These are phyloP conservation scores for Crithidia expoeki DNA, from an alignment of 208 protist species.

Conservation along the genomic window DNA sequence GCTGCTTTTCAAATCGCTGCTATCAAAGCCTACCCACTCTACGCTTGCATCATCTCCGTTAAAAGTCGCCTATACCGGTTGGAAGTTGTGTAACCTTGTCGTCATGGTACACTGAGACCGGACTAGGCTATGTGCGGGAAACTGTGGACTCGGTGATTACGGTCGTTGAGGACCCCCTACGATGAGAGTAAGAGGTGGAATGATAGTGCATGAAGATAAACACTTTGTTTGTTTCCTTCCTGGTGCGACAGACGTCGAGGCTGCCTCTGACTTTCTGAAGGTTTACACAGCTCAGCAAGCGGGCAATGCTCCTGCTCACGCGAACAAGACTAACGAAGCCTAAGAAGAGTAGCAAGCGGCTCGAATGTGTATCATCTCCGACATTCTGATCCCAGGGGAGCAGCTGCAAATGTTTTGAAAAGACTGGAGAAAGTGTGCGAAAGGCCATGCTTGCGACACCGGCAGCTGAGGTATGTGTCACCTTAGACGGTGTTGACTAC, in stretches of 20 bases:
- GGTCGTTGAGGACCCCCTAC: conserved; percentile 40
- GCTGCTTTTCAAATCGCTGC: conserved; percentile 94
- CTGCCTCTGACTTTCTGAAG: background rate
- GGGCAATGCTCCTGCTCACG: background rate
- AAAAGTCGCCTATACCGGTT: conserved; percentile 89
- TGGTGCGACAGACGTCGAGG: conserved; percentile 48
- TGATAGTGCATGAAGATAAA: background rate
- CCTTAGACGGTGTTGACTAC: conserved; percentile 98
- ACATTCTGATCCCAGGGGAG: conserved; percentile 32
- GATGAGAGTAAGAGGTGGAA: background rate
- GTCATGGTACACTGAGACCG: conserved; percentile 26
- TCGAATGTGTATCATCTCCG: conserved; percentile 45
- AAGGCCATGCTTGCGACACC: conserved; percentile 97
- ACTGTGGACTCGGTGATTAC: conserved; percentile 42
- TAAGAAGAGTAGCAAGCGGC: background rate
- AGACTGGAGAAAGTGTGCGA: conserved; percentile 15
- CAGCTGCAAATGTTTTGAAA: conserved; percentile 45
- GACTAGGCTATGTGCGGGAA: conserved; percentile 80
- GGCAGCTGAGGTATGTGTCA: conserved; percentile 98
- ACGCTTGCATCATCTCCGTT: conserved; percentile 93
- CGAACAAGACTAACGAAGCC: background rate
- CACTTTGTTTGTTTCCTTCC: conserved; percentile 70
- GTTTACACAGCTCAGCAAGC: background rate
- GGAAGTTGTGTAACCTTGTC: conserved; percentile 47
- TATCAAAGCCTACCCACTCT: conserved; percentile 94